Base-by-base conservation (phyloP, 2,329 filamentous ascomycete species). In the Beauveria medogensis region DNA sequence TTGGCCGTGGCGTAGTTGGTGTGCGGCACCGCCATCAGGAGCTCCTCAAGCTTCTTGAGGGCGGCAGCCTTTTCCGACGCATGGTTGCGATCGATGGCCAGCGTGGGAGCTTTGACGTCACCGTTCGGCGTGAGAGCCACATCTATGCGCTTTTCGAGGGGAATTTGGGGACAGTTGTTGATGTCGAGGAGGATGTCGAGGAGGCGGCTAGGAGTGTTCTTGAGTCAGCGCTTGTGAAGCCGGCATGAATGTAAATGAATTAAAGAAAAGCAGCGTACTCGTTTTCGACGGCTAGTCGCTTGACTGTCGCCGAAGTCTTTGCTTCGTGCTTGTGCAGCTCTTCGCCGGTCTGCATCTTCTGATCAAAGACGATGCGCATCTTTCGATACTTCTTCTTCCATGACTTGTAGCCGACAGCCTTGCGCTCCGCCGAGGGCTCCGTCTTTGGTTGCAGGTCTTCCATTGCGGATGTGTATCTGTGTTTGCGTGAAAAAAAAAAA, bases 361-460 rank as follows among this genome's bases (percentile, higher is more conserved):
- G 80, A 67, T 94, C 89, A 70, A 94, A 95, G 30, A 81, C 79
- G 71, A 88, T 81, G 75, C 89, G 87, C 86, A 94, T 90, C 81
- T 95, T 95, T 69, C 89, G 88, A 74, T 95, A 99, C 80, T 99
- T 99, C 78, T 96, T 96, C 82, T 90, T 91, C 80, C 82, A 88
- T 50, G 85, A 88, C 70, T 84, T 87, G 73, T 87, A 85, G 77
- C 82, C 69, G 75, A 78, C 73, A 67, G 70, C 30, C 51, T 60
- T 60, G 58, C 58, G 66, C 67, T 71, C 53, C 69, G 68, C 54
- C 81, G 60, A 72, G 69, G 67, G 77, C 63, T 80, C 77, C 65
- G 71, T 71, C 65, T 80, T 79, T 65, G 76, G 67, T 63, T 72
- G 68, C 44, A 69, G 65, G 7, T 70, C 73, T 61, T 70, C 72